Evolutionary conservation across 2,329 filamentous ascomycete species (phyloP).

Genomic region (Fusarium incarnatum): DNA sequence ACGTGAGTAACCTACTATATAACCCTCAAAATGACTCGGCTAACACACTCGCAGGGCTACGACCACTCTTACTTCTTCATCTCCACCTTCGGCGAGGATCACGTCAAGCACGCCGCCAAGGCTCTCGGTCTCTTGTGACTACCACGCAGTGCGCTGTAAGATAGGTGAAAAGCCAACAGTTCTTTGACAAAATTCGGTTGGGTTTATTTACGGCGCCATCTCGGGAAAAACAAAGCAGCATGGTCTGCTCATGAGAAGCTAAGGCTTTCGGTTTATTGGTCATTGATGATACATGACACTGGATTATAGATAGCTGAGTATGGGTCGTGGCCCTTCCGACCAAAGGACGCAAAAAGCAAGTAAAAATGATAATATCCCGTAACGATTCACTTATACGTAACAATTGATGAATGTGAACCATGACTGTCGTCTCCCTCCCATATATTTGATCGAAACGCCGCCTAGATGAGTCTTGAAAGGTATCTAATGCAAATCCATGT

Average conservation of each 20-base stretch:
- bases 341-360: slow-evolving; percentile 31
- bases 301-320: slow-evolving; percentile 5
- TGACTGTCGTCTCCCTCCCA: slow-evolving; percentile 12
- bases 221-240: not conserved
- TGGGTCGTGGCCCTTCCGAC: not conserved
- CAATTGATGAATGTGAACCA: not conserved
- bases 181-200: slow-evolving; percentile 20
- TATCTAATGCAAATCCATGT: slow-evolving; percentile 34
- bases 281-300: slow-evolving; percentile 16
- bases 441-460: slow-evolving; percentile 43
- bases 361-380: slow-evolving; percentile 30
- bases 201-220: slow-evolving; percentile 24
- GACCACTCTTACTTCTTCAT: slow-evolving; percentile 99
- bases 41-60: slow-evolving; percentile 69
- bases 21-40: not conserved
- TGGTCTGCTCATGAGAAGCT: slow-evolving; percentile 5
- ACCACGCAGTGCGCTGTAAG: slow-evolving; percentile 40
- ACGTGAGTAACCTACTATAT: slow-evolving; percentile 57
- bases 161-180: slow-evolving; percentile 28
- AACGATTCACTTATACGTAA: slow-evolving; percentile 29
- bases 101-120: slow-evolving; percentile 92
- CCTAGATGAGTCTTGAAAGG: slow-evolving; percentile 35
- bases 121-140: slow-evolving; percentile 65
- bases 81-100: slow-evolving; percentile 88
- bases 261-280: slow-evolving; percentile 10